Evolutionary conservation across 805 yeast genomes (phyloP), one percentile per base, ranked within the genome.

Genomic region (Ogataea nitratoaversa): DNA sequence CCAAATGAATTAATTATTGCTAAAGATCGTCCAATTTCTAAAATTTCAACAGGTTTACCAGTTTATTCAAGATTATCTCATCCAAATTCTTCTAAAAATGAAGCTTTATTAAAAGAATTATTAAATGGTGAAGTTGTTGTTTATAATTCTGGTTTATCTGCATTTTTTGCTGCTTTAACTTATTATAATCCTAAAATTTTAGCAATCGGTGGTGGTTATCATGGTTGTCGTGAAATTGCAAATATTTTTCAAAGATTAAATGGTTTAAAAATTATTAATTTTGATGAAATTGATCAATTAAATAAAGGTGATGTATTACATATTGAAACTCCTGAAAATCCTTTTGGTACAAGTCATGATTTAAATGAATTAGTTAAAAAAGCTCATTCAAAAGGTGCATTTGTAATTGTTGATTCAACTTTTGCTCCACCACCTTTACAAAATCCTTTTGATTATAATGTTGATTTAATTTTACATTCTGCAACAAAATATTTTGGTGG

Each of bases 401-500:
- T 68, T 19, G 63, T 90, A 12, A 54, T 79, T 19, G 79, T 86
- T 13, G 98, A 90, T 62, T 74, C 96, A 5, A 91, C 97, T 0
- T 86, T 91, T 63, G 97, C 96, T 8, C 96, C 97, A 17, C 95
- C 95, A 12, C 96, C 96, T 14, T 64, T 89, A 42, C 84, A 79
- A 52, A 76, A 87, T 45, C 91, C 95, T 5, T 87, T 88, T 64
- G 71, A 71, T 30, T 82, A 76, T 53, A 96, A 91, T 35, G 96
- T 84, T 23, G 97, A 91, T 60, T 65, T 88, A 49, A 79, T 91
- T n/a, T 68, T 91, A 76, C 96, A 90, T 61, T 87, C 96, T 1
- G 96, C 89, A 1, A 90, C 96, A 1, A 90, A 90, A 59, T 91
- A 83, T 64, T 83, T 88, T 55, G 96, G 95, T 30, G 97, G 98